A percentile compares a stretch with the other conserved stretches of the same genome.
These are phyloP conservation scores for Styphnolobium japonicum DNA, from an alignment of 306 rosid genomes.

Conservation along the genomic window DNA sequence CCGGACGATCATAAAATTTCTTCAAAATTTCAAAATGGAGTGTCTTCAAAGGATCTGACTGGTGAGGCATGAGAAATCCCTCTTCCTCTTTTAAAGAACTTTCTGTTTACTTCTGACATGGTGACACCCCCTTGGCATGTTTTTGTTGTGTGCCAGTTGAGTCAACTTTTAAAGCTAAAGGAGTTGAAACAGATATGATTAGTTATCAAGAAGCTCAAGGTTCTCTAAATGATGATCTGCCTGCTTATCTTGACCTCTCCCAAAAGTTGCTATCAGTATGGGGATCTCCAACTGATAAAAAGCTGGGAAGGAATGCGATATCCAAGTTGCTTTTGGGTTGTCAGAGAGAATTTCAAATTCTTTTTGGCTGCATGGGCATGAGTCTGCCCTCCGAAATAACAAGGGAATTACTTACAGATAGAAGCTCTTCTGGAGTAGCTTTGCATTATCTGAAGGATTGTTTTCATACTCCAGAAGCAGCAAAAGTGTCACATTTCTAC, in stretches of 20 bases:
- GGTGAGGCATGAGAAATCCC: slow-evolving; percentile 44
- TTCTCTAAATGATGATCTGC: slow-evolving; percentile 29
- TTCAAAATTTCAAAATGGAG: slow-evolving; percentile 32
- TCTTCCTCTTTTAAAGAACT: neutral
- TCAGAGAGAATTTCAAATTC: slow-evolving; percentile 66
- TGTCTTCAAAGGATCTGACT: slow-evolving; percentile 27
- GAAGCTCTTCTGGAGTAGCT: slow-evolving; percentile 41
- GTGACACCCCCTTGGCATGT: slow-evolving; percentile 1
- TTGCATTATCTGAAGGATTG: slow-evolving; percentile 29
- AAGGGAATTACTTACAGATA: slow-evolving; percentile 39
- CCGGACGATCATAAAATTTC: slow-evolving; percentile 21
- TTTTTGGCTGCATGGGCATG: slow-evolving; percentile 63
- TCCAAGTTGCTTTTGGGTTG: slow-evolving; percentile 64
- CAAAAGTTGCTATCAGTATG: slow-evolving; percentile 69
- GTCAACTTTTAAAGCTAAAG: slow-evolving; percentile 38
- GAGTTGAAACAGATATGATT: slow-evolving; percentile 47
- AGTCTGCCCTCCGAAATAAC: slow-evolving; percentile 41
- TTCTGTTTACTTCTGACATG: slow-evolving; percentile 24
- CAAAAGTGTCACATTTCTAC: slow-evolving; percentile 67
- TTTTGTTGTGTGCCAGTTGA: slow-evolving; percentile 28
- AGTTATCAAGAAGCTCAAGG: slow-evolving; percentile 37
- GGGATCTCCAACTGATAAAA: slow-evolving; percentile 50
- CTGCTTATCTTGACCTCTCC: slow-evolving; percentile 54
- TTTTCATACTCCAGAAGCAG: slow-evolving; percentile 51
- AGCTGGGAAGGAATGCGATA: slow-evolving; percentile 50